phyloP scores from a whole-genome alignment of 768 basidiomycete species.

The Lactarius vividus region DNA sequence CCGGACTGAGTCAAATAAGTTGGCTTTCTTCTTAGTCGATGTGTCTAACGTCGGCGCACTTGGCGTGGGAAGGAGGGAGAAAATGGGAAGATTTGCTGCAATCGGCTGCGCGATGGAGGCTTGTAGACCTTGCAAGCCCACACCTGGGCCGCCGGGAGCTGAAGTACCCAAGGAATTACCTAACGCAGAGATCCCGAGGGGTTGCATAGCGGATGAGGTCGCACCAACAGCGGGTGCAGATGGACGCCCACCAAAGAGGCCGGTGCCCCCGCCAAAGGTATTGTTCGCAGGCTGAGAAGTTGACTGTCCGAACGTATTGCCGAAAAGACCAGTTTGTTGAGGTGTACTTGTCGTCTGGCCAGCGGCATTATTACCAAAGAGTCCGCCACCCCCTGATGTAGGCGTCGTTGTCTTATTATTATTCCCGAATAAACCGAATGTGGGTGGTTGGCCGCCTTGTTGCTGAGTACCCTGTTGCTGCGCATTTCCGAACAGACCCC shows the following conservation, averaged over 20 bases:
- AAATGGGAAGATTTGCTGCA: slow-evolving; percentile 66
- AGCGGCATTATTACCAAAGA: slow-evolving; percentile 42
- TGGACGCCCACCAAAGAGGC: slow-evolving; percentile 27
- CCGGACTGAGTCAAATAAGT: slow-evolving; percentile 76
- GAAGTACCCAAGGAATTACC: slow-evolving; percentile 48
- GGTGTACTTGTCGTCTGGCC: slow-evolving; percentile 26
- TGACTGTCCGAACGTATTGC: slow-evolving; percentile 47
- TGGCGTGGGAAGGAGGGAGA: slow-evolving; percentile 70
- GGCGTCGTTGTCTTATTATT: slow-evolving; percentile 38
- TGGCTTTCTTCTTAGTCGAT: slow-evolving; percentile 69
- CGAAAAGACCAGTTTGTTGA: slow-evolving; percentile 32
- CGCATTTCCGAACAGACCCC: slow-evolving; percentile 26
- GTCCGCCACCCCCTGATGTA: slow-evolving; percentile 34
- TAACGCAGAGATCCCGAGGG: slow-evolving; percentile 40
- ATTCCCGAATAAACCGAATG: slow-evolving; percentile 35
- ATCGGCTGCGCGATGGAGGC: slow-evolving; percentile 90
- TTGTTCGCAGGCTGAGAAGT: slow-evolving; percentile 34
- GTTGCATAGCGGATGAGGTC: slow-evolving; percentile 8
- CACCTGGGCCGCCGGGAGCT: slow-evolving; percentile 44
- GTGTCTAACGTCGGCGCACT: slow-evolving; percentile 60
- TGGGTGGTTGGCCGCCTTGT: slow-evolving; percentile 16
- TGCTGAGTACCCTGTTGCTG: slow-evolving; percentile 26
- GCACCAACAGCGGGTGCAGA: slow-evolving; percentile 13
- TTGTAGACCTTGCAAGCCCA: slow-evolving; percentile 51
- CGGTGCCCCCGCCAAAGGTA: slow-evolving; percentile 30